These are phyloP conservation scores for Medicago lupulina DNA, from an alignment of 306 rosid species.

Conservation along the genomic window DNA sequence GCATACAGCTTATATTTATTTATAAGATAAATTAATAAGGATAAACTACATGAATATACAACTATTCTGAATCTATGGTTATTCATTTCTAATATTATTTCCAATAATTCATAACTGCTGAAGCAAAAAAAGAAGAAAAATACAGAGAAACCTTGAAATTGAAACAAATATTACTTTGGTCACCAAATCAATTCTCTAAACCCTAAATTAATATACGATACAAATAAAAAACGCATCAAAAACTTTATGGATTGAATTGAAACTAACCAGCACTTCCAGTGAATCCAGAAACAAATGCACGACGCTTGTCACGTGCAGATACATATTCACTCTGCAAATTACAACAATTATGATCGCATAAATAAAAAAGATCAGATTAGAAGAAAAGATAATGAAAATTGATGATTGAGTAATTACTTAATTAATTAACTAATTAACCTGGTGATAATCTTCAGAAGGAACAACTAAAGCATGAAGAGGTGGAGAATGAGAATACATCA, in stretches of 20 bases:
- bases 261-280: conserved; percentile 92
- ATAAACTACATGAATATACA: background rate
- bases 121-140: background rate
- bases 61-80: no score
- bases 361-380: background rate
- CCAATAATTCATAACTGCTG: background rate
- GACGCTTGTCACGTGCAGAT: conserved; percentile 86
- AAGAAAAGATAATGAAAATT: background rate
- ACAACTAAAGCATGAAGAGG: conserved; percentile 85
- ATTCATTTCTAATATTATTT: no score
- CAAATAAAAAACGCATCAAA: background rate
- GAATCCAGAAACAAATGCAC: conserved; percentile 92
- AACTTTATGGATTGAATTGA: background rate
- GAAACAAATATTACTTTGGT: background rate
- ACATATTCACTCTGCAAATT: conserved; percentile 96
- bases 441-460: conserved; percentile 97
- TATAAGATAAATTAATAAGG: no score
- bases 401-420: background rate
- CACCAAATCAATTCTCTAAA: background rate
- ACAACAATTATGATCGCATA: conserved; percentile 31
- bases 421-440: conserved; percentile 50
- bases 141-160: background rate
- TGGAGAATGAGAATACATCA: conserved; percentile 88
- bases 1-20: background rate
- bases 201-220: conserved; percentile 13